Evolutionary conservation across 495 filamentous ascomycete genomes (phyloP), one percentile per base, ranked within the genome.

Genomic region (Penicillium lividum): DNA sequence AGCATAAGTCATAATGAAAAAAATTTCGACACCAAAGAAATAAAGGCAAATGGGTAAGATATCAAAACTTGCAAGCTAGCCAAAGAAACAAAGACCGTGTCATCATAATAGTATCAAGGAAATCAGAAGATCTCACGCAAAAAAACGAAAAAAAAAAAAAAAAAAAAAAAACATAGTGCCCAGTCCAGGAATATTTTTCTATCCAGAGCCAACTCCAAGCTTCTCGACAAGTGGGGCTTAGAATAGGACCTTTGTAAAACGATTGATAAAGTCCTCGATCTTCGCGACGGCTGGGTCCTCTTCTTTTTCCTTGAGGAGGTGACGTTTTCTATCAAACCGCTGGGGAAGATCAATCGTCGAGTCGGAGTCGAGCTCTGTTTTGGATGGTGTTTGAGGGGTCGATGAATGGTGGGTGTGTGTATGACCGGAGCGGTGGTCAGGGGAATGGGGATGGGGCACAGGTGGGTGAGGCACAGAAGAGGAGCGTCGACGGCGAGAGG

Each of bases 251-350:
- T 40, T 40, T 40, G 38, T 16, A 13, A 40, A 15, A 4, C 38
- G 38, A 40, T 40, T 40, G 38, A 40, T 40, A 40, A 40, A 40
- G 15, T 40, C 38, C 15, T 40, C 38, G 38, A 40, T 40, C 38
- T 40, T 40, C n/a, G 38, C 38, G 7, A 16, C 15, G 15, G 38
- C 11, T 6, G 38, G 38, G 27, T 29, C 15, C 8, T 49, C 28
- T 31, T 49, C 46, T 16, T 31, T 11, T 11, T 16, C 46, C 8
- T 33, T n/a, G 10, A 81, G 67, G 1, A 79, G 82, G 22, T 76
- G 73, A 2, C 89, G 87, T 4, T 86, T 72, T 7, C 71, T 61
- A 58, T 91, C 87, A 59, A 92, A 91, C 0, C 89, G 79, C 44
- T 84, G 80, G 0, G 89, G 89, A 0, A 92, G 61, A 7, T 82